Conservation (phyloP, 2,329 filamentous ascomycete species). For the Cladosporium sphaerospermum region DNA sequence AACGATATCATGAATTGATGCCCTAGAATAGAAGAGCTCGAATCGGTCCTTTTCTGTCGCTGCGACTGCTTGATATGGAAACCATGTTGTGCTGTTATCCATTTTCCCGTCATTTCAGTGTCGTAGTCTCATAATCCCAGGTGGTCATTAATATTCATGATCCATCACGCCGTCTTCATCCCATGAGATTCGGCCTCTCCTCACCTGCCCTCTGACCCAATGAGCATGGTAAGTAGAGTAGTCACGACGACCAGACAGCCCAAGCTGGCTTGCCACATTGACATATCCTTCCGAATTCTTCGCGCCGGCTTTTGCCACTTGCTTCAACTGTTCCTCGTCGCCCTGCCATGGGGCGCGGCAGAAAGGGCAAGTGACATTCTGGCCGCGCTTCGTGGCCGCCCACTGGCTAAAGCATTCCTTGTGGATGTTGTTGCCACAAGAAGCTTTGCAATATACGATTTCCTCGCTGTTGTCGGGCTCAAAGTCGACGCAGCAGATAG, state of each 20-base stretch:
- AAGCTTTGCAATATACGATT: slow-evolving; percentile 54
- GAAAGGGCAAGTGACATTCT: slow-evolving; percentile 27
- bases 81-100: not conserved
- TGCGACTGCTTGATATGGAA: too few species aligned
- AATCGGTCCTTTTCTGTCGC: too few species aligned
- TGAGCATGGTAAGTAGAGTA: slow-evolving; percentile 27
- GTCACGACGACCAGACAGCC: slow-evolving; percentile 24
- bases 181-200: slow-evolving; percentile 9
- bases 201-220: slow-evolving; percentile 19
- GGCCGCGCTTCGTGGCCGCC: slow-evolving; percentile 29
- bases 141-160: not conserved
- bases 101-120: not conserved
- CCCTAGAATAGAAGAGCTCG: too few species aligned
- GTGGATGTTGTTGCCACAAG: slow-evolving; percentile 59
- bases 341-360: slow-evolving; percentile 26
- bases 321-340: slow-evolving; percentile 19
- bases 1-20: too few species aligned
- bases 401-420: slow-evolving; percentile 52
- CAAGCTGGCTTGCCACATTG: slow-evolving; percentile 28
- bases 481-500: slow-evolving; percentile 47
- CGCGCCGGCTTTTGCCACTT: slow-evolving; percentile 18
- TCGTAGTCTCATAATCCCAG: not conserved
- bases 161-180: slow-evolving; percentile 10
- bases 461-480: slow-evolving; percentile 30
- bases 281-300: slow-evolving; percentile 28